Conservation (phyloP, 2,329 filamentous ascomycete species). For the Huntiella decipiens region DNA sequence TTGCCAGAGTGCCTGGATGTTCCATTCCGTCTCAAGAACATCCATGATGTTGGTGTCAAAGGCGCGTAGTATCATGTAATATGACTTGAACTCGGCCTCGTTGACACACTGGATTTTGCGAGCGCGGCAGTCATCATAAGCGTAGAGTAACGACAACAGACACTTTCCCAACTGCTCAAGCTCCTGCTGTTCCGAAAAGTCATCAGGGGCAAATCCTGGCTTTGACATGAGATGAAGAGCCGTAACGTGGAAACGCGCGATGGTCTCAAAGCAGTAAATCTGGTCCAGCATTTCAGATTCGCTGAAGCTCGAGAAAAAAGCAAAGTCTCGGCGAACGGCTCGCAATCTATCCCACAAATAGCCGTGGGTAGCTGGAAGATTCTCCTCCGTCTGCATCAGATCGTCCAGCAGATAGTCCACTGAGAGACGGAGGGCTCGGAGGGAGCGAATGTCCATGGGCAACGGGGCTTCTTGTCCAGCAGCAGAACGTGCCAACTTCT, state of each 20-base stretch:
- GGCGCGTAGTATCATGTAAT: slow-evolving; percentile 43
- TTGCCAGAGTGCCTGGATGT: slow-evolving; percentile 31
- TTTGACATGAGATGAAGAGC: slow-evolving; percentile 43
- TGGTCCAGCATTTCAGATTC: slow-evolving; percentile 37
- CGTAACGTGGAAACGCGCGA: slow-evolving; percentile 47
- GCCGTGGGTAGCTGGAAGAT: slow-evolving; percentile 36
- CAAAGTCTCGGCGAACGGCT: slow-evolving; percentile 48
- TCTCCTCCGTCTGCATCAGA: slow-evolving; percentile 34
- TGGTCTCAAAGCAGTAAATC: slow-evolving; percentile 45
- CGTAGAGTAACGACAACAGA: slow-evolving; percentile 43
- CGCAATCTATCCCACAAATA: slow-evolving; percentile 52
- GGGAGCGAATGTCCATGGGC: slow-evolving; percentile 48
- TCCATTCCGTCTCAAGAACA: slow-evolving; percentile 37
- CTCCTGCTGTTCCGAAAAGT: slow-evolving; percentile 49
- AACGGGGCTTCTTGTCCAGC: slow-evolving; percentile 49
- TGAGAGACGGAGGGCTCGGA: slow-evolving; percentile 36
- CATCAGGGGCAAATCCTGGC: slow-evolving; percentile 34
- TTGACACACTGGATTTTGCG: slow-evolving; percentile 39
- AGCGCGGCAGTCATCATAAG: slow-evolving; percentile 46
- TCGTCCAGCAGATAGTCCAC: slow-evolving; percentile 45
- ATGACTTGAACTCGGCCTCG: slow-evolving; percentile 47
- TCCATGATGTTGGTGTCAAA: slow-evolving; percentile 36
- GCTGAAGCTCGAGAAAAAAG: slow-evolving; percentile 43
- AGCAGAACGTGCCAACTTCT: slow-evolving; percentile 47
- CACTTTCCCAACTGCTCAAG: slow-evolving; percentile 48